Conservation (phyloP, 2,329 filamentous ascomycete genomes). For the Calonectria pteridis region DNA sequence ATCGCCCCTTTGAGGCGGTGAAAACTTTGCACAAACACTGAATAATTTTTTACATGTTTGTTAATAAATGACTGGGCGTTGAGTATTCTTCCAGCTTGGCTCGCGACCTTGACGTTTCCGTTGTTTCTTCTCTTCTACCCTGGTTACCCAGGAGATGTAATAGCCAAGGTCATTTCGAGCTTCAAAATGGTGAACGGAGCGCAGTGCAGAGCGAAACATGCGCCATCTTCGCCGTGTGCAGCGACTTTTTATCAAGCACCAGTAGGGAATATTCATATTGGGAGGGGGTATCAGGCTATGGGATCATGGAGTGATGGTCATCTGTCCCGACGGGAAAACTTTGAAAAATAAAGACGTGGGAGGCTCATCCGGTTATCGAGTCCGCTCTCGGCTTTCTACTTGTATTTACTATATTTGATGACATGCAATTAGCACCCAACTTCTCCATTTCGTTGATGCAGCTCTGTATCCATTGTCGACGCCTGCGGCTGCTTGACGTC, state of each 20-base stretch:
- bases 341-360: conserved; percentile 5
- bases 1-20: conserved; percentile 39
- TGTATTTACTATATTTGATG: conserved; percentile 6
- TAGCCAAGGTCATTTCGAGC: conserved; percentile 14
- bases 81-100: conserved; percentile 27
- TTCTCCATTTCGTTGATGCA: not conserved
- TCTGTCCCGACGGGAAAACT: conserved; percentile 19
- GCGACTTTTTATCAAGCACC: conserved; percentile 36
- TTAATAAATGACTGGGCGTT: conserved; percentile 31
- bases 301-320: not conserved
- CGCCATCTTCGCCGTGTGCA: conserved; percentile 19
- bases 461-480: not conserved
- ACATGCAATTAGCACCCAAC: not conserved
- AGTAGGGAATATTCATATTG: conserved; percentile 18
- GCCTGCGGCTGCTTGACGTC: not conserved
- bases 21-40: conserved; percentile 21
- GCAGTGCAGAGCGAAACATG: conserved; percentile 25
- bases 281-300: not conserved
- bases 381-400: not conserved
- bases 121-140: conserved; percentile 25
- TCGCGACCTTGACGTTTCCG: conserved; percentile 33
- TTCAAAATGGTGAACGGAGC: conserved; percentile 24
- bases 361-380: not conserved
- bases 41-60: conserved; percentile 30
- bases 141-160: not conserved